These are phyloP conservation scores for Xylaria flabelliformis DNA, from an alignment of 495 filamentous ascomycete species.

Conservation along the genomic window DNA sequence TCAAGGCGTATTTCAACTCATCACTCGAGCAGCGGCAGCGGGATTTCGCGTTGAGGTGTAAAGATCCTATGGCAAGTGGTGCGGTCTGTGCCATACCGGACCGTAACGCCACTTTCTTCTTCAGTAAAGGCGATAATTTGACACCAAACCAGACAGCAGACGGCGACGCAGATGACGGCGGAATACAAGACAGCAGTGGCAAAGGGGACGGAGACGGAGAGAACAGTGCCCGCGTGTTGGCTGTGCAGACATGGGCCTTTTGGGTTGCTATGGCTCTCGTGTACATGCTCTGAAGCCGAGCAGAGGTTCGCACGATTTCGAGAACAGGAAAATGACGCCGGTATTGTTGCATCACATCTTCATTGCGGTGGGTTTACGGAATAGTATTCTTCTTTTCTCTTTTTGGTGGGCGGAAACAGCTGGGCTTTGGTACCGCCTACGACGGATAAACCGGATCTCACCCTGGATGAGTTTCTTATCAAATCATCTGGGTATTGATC, in stretches of 20 bases:
- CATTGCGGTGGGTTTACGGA: constrained; percentile 2
- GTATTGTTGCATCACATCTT: background rate
- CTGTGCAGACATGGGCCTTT: constrained; percentile 20
- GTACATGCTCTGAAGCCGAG: constrained; percentile 7
- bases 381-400: background rate
- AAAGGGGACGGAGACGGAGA: constrained; percentile 1
- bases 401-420: background rate
- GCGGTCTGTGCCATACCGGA: constrained; percentile 68
- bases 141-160: constrained; percentile 65
- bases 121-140: constrained; percentile 59
- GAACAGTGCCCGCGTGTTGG: constrained; percentile 26
- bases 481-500: background rate
- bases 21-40: constrained; percentile 49
- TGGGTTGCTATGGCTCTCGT: constrained; percentile 31
- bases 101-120: constrained; percentile 63
- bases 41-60: constrained; percentile 58
- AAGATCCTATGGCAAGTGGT: constrained; percentile 42
- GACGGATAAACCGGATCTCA: background rate
- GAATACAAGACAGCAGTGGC: background rate
- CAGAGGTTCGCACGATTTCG: background rate
- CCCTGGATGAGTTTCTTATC: background rate
- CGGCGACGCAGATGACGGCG: background rate
- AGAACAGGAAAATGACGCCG: background rate
- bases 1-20: constrained; percentile 82
- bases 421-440: background rate